Percentiles rank a stretch among this genome's conserved stretches.
Conservation (phyloP, 208 protist species). For the Leishmania turanica region DNA sequence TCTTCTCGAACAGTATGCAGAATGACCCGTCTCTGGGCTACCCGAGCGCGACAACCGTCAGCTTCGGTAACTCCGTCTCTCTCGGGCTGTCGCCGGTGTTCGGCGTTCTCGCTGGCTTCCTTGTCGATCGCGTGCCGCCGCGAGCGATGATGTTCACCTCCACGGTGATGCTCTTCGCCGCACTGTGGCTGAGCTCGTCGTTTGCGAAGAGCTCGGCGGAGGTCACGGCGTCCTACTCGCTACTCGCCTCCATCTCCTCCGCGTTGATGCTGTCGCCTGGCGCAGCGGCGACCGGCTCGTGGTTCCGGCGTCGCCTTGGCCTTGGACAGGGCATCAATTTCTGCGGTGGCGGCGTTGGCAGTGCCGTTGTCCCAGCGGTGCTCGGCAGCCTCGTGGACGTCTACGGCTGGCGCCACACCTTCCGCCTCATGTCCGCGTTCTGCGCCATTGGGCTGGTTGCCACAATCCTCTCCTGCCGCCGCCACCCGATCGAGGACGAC, state of each 20-base stretch:
- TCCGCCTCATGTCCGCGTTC: conserved; percentile 80
- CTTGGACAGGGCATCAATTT: conserved; percentile 84
- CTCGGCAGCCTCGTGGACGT: conserved; percentile 58
- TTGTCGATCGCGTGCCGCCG: conserved; percentile 74
- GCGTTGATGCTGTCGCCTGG: conserved; percentile 82
- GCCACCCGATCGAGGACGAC: conserved; percentile 39
- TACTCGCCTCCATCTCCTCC: conserved; percentile 74
- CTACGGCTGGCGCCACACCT: conserved; percentile 86
- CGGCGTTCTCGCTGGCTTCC: conserved; percentile 71
- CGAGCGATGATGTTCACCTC: conserved; percentile 71
- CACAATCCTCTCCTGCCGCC: conserved; percentile 63
- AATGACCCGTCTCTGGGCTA: conserved; percentile 66
- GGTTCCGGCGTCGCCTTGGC: conserved; percentile 60
- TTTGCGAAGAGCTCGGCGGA: conserved; percentile 59
- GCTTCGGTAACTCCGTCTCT: conserved; percentile 79
- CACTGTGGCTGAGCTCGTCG: conserved; percentile 62
- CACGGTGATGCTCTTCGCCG: conserved; percentile 57
- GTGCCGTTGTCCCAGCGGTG: conserved; percentile 66
- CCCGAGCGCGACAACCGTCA: conserved; percentile 65
- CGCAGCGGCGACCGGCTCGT: conserved; percentile 70
- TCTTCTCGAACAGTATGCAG: conserved; percentile 76
- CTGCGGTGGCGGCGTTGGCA: conserved; percentile 75
- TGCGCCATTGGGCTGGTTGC: conserved; percentile 76
- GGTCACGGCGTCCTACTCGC: conserved; percentile 73
- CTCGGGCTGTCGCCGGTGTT: conserved; percentile 77